Conservation (phyloP, 768 basidiomycete species). For the Tulasnella sp. region DNA sequence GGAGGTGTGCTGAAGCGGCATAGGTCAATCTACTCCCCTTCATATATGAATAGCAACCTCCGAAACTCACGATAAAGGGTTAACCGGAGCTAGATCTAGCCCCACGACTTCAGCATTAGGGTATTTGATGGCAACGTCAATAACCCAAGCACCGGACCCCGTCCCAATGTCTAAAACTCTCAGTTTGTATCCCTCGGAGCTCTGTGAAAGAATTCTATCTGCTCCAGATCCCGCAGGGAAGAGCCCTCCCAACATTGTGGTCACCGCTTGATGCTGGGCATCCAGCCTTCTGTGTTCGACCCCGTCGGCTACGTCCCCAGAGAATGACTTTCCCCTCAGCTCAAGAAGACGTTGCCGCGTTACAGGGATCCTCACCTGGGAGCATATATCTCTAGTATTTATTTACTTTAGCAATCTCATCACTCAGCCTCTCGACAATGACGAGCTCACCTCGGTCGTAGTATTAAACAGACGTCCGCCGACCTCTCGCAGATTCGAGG, state of each 20-base stretch:
- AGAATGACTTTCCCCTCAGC: not conserved
- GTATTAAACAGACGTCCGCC: not conserved
- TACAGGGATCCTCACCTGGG: not conserved
- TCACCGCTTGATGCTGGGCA: conserved; percentile 9
- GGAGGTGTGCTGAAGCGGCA: not conserved
- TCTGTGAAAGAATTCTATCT: not conserved
- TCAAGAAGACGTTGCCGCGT: too few relatives aligned
- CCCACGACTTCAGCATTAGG: conserved; percentile 9
- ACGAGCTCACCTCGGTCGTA: not conserved
- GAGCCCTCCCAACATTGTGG: conserved; percentile 20
- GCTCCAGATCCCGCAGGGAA: not conserved
- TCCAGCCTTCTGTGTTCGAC: not conserved
- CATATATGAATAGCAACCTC: not conserved
- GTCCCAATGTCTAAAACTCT: conserved; percentile 23
- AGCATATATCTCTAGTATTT: not conserved
- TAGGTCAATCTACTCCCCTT: not conserved
- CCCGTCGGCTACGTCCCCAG: not conserved
- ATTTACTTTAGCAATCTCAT: too few relatives aligned
- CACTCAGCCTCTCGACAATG: too few relatives aligned
- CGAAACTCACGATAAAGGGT: not conserved
- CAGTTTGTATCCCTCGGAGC: not conserved
- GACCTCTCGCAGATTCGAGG: not conserved
- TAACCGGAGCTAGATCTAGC: not conserved
- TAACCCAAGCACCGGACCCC: conserved; percentile 18
- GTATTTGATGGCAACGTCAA: conserved; percentile 2